Evolutionary conservation across 768 basidiomycete genomes (phyloP), one percentile per base, ranked within the genome.

Genomic region (Mycena crocata): DNA sequence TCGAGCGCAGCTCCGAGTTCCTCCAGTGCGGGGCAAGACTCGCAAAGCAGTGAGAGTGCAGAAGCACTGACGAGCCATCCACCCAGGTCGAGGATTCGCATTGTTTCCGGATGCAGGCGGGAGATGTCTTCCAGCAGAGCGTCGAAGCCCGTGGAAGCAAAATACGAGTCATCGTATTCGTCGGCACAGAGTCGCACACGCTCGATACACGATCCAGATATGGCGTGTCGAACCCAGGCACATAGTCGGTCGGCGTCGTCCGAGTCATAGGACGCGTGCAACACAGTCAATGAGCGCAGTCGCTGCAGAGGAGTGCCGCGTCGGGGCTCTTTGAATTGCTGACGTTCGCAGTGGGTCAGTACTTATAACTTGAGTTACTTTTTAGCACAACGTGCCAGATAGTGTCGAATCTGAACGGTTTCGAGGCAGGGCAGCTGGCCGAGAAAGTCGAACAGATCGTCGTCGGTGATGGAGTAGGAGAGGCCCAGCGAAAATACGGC

Each of bases 401-500:
- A 89, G 74, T 90, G 87, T 31, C 80, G 80, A 40, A 88, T 71
- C 26, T 83, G 76, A 0, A 87, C 73, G 0, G 66, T 67, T 40
- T 80, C 74, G 3, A 90, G 73, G 8, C 74, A 68, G 6, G 78
- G 75, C 3, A 89, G 73, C 37, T 83, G 74, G 1, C 73, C 72
- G 17, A 89, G 75, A 65, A 86, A 86, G 7, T 69, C 57, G 70
- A 87, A 88, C 5, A 88, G 79, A 60, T 89, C 85, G 32, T 81
- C 79, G 66, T 89, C 78, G 0, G 82, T 83, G 48, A 90, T 77
- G 2, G 89, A 89, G 70, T 89, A 90, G 0, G 89, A 89, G 1
- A 90, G 68, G 0, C 89, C 88, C 2, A 89, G 68, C 3, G 83
- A 81, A 45, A 89, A 75, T 15, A 80, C 73, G 13, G 71, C 72